Percentiles rank a stretch among this genome's conserved stretches.
phyloP scores from a whole-genome alignment of 2,329 filamentous ascomycete genomes.

The Pseudocercospora cruenta region DNA sequence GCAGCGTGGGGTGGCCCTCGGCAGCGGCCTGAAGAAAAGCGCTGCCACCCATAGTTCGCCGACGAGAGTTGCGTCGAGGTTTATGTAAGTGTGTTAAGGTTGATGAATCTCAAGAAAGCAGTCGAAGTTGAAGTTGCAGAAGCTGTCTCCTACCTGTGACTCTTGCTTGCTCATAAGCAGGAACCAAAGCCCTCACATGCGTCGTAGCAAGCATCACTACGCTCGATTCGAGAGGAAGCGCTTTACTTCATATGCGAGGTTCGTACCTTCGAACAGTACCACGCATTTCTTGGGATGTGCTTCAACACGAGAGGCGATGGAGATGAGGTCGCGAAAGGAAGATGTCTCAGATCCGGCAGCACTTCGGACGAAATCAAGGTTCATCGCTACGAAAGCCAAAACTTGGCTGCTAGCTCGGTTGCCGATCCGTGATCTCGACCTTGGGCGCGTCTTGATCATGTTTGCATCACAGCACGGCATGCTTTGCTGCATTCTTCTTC shows the following conservation, averaged over 20 bases:
- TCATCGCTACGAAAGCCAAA: neutral
- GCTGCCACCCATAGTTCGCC: constrained; percentile 65
- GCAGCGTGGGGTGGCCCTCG: constrained; percentile 49
- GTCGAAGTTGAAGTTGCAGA: neutral
- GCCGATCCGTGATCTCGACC: neutral
- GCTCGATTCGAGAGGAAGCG: too few relatives aligned
- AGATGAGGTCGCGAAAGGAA: neutral
- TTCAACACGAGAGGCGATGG: neutral
- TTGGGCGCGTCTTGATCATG: too few relatives aligned
- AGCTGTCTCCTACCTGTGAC: neutral
- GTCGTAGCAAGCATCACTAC: neutral
- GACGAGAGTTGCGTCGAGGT: neutral
- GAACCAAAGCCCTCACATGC: neutral
- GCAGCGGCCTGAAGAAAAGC: constrained; percentile 56
- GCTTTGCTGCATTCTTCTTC: neutral
- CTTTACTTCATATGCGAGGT: neutral
- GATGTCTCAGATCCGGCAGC: neutral
- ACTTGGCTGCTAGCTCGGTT: neutral
- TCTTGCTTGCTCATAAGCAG: neutral
- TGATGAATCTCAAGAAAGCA: neutral
- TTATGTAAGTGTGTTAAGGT: neutral
- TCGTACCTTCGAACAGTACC: too few relatives aligned
- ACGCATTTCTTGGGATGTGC: too few relatives aligned
- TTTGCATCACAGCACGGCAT: neutral
- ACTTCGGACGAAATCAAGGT: neutral